Evolutionary conservation across 2,329 filamentous ascomycete species (phyloP), one percentile per base, ranked within the genome.

Genomic region (Arthroderma uncinatum): DNA sequence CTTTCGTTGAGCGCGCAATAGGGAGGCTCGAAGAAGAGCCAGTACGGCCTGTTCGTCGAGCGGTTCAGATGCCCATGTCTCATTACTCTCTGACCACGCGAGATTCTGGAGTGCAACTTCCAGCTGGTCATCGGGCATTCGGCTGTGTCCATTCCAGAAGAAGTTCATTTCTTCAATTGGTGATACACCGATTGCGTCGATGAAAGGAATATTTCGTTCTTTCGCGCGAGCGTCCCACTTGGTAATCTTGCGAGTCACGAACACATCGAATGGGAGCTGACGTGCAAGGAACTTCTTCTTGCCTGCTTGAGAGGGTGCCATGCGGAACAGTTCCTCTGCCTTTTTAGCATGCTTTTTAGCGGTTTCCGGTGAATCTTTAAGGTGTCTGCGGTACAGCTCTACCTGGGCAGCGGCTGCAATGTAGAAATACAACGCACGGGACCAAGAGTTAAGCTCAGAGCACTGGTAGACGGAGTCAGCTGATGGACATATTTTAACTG

Each of bases 131-230:
- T 73, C 64, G 1, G 80, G 76, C 88, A 95, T 94, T 56, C 89
- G 83, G 71, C 88, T 92, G 64, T 82, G 83, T 0, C 91, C 92
- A 66, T 89, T 91, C 91, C 91, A 97, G 64, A 97, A 83, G 69
- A 92, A 95, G 10, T 87, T 84, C 86, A 97, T 95, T 74, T 97
- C 93, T 65, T 90, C 82, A 0, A 89, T 76, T 0, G 93, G 93
- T 59, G 84, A 87, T 2, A 88, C 78, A 0, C 90, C 90, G 7
- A 94, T 78, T 0, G 87, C 90, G 64, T 97, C 92, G 1, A 86
- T 80, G 2, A 96, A 76, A 52, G 85, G 80, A 33, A 89, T 72
- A 1, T 79, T 76, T 70, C 84, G 80, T 48, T 80, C 76, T 66
- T 84, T 85, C 2, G 87, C 83, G 21, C 89, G 79, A 30, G 83